These are phyloP conservation scores for Seminavis robusta DNA, from an alignment of 108 stramenopile genomes.

Conservation along the genomic window DNA sequence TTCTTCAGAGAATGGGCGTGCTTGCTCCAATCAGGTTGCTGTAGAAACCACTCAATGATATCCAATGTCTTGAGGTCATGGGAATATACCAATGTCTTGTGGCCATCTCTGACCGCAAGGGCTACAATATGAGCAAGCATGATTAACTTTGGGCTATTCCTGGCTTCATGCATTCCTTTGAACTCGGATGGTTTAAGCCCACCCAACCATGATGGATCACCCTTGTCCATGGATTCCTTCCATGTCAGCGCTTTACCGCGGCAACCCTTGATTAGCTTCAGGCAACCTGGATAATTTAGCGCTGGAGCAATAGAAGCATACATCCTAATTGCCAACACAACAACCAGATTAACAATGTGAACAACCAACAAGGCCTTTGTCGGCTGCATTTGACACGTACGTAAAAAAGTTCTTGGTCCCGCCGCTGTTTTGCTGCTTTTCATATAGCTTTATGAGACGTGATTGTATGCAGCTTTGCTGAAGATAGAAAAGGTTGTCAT, in stretches of 20 bases:
- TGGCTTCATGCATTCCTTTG: conserved; percentile 27
- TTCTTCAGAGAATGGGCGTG: conserved; percentile 21
- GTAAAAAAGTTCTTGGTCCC: conserved; percentile 41
- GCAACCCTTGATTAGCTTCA: no score
- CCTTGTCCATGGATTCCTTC: no score
- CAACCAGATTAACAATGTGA: no score
- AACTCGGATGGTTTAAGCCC: no score
- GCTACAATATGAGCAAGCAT: conserved; percentile 63
- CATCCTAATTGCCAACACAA: no score
- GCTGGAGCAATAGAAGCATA: no score
- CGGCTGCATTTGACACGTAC: no score
- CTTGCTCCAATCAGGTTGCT: conserved; percentile 44
- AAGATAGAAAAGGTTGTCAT: conserved; percentile 58
- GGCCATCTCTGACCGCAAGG: conserved; percentile 17
- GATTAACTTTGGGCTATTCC: conserved; percentile 59
- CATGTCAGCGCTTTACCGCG: no score
- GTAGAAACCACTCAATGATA: conserved; percentile 52
- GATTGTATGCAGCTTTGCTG: conserved; percentile 56
- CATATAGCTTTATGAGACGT: conserved; percentile 45
- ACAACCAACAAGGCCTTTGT: no score
- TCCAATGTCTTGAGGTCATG: conserved; percentile 64
- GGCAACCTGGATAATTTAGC: no score
- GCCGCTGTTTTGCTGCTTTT: conserved; percentile 17
- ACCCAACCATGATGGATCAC: no score
- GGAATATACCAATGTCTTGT: conserved; percentile 71